Conservation (phyloP, 148 eudicot genomes). For the Heliamphora exappendiculata region DNA sequence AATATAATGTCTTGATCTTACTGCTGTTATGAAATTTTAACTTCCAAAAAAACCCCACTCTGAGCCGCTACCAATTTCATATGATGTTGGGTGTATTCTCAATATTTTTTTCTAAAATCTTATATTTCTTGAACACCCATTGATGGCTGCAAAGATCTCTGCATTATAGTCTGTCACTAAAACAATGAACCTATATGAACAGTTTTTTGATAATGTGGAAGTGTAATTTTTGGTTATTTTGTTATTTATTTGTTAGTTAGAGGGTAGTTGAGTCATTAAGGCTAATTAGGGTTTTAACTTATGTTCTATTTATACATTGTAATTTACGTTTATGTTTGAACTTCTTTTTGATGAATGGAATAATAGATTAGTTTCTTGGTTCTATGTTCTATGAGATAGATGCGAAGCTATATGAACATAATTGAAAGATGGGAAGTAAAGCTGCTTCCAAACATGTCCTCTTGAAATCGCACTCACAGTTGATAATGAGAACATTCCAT, state of each 20-base stretch:
- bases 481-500: not conserved
- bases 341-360: too few relatives aligned
- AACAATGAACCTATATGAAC: not conserved
- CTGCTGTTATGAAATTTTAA: not conserved
- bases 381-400: too few relatives aligned
- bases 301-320: too few relatives aligned
- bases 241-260: too few relatives aligned
- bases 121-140: not conserved
- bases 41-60: not conserved
- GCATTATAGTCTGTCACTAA: not conserved
- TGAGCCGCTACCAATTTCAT: not conserved
- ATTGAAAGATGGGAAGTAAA: not conserved
- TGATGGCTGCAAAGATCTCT: not conserved
- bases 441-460: not conserved
- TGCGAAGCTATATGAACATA: not conserved
- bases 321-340: too few relatives aligned
- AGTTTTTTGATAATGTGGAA: too few relatives aligned
- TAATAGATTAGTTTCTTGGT: too few relatives aligned
- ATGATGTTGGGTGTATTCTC: not conserved
- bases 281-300: too few relatives aligned
- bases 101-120: not conserved
- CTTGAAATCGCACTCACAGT: not conserved
- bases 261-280: too few relatives aligned
- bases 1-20: not conserved
- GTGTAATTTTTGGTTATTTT: too few relatives aligned